Evolutionary conservation across 164 flowering plant genomes (phyloP).

Genomic region (Tetracentron sinense): DNA sequence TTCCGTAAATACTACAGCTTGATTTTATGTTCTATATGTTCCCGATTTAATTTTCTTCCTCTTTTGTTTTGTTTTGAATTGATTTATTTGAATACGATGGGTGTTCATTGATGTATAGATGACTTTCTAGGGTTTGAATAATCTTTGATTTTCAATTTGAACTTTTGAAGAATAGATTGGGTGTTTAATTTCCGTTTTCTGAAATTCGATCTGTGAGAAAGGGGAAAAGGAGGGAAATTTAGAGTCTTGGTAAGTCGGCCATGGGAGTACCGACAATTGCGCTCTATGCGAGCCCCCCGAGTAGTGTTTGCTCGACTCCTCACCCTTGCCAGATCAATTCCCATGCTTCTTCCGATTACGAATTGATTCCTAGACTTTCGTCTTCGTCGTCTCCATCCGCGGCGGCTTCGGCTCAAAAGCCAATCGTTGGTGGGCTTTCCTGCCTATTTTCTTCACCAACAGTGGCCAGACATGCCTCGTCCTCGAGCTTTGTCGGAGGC

Average conservation of each 20-base stretch:
- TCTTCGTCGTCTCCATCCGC: slow-evolving; percentile 43
- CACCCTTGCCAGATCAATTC: slow-evolving; percentile 57
- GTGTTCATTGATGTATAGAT: not conserved
- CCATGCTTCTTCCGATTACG: slow-evolving; percentile 57
- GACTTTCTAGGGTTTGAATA: not conserved
- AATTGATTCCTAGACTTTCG: slow-evolving; percentile 43
- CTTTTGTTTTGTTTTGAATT: not conserved
- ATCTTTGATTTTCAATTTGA: not conserved
- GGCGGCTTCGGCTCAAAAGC: slow-evolving; percentile 39
- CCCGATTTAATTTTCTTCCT: not conserved
- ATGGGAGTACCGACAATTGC: slow-evolving; percentile 88
- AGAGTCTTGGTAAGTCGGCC: not conserved
- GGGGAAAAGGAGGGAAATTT: not conserved
- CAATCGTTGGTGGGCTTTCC: slow-evolving; percentile 73
- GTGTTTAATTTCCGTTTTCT: not conserved
- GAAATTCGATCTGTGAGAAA: not conserved
- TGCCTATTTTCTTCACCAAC: slow-evolving; percentile 56
- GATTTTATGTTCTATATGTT: not conserved
- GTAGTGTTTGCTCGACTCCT: slow-evolving; percentile 65
- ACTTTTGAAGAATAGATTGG: not conserved
- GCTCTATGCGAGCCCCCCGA: slow-evolving; percentile 71
- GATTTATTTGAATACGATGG: not conserved
- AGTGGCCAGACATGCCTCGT: slow-evolving; percentile 37
- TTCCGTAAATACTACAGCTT: not conserved
- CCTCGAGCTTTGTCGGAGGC: slow-evolving; percentile 36